Conservation (phyloP, 495 filamentous ascomycete genomes). For the Platismatia glauca region DNA sequence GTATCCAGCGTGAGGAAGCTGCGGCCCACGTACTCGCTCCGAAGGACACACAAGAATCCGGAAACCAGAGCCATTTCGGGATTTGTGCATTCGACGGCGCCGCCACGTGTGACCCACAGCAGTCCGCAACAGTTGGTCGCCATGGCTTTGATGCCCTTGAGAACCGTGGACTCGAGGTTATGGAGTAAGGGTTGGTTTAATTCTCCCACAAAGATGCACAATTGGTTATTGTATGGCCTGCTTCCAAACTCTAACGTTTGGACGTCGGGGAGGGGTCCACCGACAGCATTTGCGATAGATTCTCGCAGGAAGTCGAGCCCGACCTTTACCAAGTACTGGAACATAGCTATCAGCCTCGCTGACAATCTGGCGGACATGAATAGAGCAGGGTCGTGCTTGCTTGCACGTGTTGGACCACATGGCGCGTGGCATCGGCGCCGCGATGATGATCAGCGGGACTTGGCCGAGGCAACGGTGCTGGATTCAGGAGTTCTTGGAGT, state of each 20-base stretch:
- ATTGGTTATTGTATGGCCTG: too few species aligned
- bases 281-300: too few species aligned
- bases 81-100: conserved; percentile 1
- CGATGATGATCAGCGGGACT: conserved; percentile 2
- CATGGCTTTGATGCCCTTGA: conserved; percentile 4
- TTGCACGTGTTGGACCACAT: conserved; percentile 11
- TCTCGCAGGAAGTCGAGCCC: not conserved
- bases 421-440: conserved; percentile 7
- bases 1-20: conserved; percentile 10
- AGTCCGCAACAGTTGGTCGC: not conserved
- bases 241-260: too few species aligned
- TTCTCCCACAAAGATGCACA: too few species aligned
- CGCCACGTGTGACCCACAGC: conserved; percentile 16
- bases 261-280: too few species aligned
- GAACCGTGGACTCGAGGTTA: not conserved
- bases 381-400: conserved; percentile 8
- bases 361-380: conserved; percentile 9
- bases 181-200: conserved; percentile 1
- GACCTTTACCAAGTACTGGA: conserved; percentile 7
- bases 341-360: conserved; percentile 12
- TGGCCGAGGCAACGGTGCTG: conserved; percentile 8
- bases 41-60: conserved; percentile 9
- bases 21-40: conserved; percentile 13
- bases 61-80: conserved; percentile 5
- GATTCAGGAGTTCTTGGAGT: conserved; percentile 8